Evolutionary conservation across 805 yeast genomes (phyloP), one percentile per base, ranked within the genome.

Genomic region (Wickerhamiella hasegawae): DNA sequence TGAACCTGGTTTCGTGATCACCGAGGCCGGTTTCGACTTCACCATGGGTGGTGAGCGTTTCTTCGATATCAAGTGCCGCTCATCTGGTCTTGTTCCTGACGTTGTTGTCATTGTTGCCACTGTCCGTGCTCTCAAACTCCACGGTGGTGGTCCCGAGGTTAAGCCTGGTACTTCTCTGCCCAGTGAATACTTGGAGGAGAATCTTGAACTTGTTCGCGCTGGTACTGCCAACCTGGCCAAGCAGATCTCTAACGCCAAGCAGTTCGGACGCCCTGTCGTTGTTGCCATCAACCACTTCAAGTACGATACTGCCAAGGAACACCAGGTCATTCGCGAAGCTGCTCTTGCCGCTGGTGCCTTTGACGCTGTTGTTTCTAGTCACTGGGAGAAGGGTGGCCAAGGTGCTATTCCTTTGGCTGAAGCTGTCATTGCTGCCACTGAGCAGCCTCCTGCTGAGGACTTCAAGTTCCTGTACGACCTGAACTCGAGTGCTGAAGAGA

Each of bases 11-110:
- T 87, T 69, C 53, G 96, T 85, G 39, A 83, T 87, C 41, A 87
- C 97, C 33, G 97, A 87, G 58, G 96, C 97, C 32, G 97, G 97
- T 32, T 87, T 87, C 61, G 97, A 87, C 60, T 87, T 90, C 66
- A 87, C 96, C 35, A 87, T 87, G 96, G 97, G 97, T 46, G 97
- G 97, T 46, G 97, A 87, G 67, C 73, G 97, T 51, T 87, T 87
- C 64, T 74, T 87, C 60, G 82, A 87, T 63, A 87, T 87, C 59
- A 87, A 87, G 62, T 84, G 96, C 58, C 76, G 97, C 55, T 69
- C 93, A n/a, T 78, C 93, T 24, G 95, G 94, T 2, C 67, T 80
- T 40, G 64, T 68, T 32, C 97, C 97, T 25, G 92, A 85, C 55
- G 78, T 78, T 31, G 85, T 87, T 38, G 94, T 87, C 32, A 72